These are phyloP conservation scores for Colletotrichum liaoningense DNA, from an alignment of 2,329 filamentous ascomycete genomes.

Conservation along the genomic window DNA sequence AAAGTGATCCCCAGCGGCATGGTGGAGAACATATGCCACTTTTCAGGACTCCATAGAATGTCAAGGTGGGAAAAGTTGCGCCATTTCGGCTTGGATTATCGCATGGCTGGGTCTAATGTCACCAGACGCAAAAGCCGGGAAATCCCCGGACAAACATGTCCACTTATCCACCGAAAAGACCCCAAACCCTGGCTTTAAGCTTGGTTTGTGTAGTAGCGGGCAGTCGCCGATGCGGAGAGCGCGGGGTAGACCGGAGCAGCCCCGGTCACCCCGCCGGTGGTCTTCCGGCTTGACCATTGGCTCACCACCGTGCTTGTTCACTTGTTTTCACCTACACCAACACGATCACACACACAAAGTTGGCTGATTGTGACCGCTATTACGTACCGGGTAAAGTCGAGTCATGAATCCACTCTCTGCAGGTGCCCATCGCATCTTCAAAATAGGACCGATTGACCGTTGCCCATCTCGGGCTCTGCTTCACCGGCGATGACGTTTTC, in stretches of 20 bases:
- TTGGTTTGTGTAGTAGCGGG: neutral
- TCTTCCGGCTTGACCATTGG: neutral
- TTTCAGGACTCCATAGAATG: neutral
- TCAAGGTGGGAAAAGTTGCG: slow-evolving; percentile 2
- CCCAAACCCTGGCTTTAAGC: neutral
- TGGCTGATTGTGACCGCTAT: slow-evolving; percentile 3
- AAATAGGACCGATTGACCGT: slow-evolving; percentile 18
- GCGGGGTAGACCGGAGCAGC: no score
- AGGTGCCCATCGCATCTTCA: neutral
- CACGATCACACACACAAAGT: neutral
- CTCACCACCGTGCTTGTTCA: neutral
- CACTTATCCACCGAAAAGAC: neutral
- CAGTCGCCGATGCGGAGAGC: no score
- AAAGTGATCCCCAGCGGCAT: no score
- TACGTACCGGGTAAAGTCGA: slow-evolving; percentile 2
- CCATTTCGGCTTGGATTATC: neutral
- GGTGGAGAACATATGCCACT: neutral
- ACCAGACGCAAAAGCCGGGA: neutral
- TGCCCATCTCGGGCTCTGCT: slow-evolving; percentile 11
- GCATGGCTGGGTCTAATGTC: neutral
- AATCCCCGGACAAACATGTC: no score
- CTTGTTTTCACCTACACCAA: neutral
- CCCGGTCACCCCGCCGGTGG: neutral
- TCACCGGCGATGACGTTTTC: slow-evolving; percentile 4
- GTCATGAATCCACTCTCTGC: slow-evolving; percentile 19